phyloP scores from a whole-genome alignment of 768 basidiomycete genomes.

The Russula sp. region DNA sequence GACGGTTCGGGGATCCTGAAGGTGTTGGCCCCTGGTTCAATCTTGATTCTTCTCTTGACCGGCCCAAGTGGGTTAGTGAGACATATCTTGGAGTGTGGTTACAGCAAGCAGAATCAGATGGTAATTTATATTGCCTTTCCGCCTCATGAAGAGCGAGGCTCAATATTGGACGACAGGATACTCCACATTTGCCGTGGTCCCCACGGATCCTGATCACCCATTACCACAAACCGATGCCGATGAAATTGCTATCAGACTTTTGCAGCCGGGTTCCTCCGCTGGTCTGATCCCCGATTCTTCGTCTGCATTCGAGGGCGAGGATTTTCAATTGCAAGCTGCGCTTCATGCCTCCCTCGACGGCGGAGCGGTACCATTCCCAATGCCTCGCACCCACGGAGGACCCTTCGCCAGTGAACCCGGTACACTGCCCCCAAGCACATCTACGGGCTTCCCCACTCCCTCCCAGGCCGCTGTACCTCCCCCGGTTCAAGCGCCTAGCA shows the following conservation, averaged over 20 bases:
- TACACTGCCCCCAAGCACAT: neutral
- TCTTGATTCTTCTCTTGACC: slow-evolving; percentile 63
- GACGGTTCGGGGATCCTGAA: slow-evolving; percentile 59
- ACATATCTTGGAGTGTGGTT: slow-evolving; percentile 81
- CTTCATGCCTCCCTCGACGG: slow-evolving; percentile 69
- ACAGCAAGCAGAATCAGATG: slow-evolving; percentile 81
- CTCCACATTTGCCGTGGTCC: slow-evolving; percentile 71
- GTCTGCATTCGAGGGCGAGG: slow-evolving; percentile 65
- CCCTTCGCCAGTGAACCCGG: neutral
- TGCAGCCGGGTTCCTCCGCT: slow-evolving; percentile 45
- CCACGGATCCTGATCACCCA: slow-evolving; percentile 48
- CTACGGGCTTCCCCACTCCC: slow-evolving; percentile 11
- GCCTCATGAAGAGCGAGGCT: neutral
- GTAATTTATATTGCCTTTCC: slow-evolving; percentile 29
- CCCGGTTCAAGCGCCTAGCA: slow-evolving; percentile 26
- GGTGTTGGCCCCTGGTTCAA: slow-evolving; percentile 81
- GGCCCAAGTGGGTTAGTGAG: slow-evolving; percentile 78
- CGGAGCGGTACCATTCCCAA: neutral
- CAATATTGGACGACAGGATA: slow-evolving; percentile 46
- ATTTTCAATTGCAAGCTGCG: slow-evolving; percentile 81
- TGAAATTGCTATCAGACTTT: slow-evolving; percentile 54
- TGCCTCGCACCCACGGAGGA: neutral
- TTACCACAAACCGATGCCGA: slow-evolving; percentile 67
- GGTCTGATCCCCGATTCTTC: neutral
- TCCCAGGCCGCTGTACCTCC: slow-evolving; percentile 26